phyloP scores from a whole-genome alignment of 176 grass and related monocot species.

The Rhynchospora pubera region DNA sequence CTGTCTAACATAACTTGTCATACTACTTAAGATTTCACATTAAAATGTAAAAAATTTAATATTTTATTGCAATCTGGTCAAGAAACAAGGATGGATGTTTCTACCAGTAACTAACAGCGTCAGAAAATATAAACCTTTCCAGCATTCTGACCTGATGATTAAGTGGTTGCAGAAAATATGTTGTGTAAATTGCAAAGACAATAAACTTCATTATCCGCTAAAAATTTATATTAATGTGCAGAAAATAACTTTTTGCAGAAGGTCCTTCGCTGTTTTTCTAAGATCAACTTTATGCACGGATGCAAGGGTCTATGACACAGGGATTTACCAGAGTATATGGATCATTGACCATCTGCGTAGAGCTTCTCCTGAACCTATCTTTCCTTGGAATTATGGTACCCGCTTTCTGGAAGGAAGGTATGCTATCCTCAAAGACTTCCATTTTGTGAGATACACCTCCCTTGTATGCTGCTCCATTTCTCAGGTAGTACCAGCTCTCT shows the following conservation, averaged over 20 bases:
- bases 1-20: background rate
- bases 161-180: background rate
- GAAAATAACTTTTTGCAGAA: background rate
- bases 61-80: background rate
- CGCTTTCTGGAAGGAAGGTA: slow-evolving; percentile 79
- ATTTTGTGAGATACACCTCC: slow-evolving; percentile 61
- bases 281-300: background rate
- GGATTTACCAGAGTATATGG: slow-evolving; percentile 85
- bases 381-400: slow-evolving; percentile 88
- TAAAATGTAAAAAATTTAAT: background rate
- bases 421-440: slow-evolving; percentile 73
- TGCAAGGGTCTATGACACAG: background rate
- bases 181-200: background rate
- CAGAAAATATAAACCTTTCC: background rate
- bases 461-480: slow-evolving; percentile 60
- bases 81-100: background rate
- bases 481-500: slow-evolving; percentile 60
- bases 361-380: slow-evolving; percentile 92
- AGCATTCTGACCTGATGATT: background rate
- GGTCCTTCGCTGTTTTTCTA: background rate
- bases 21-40: background rate
- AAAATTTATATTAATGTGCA: background rate
- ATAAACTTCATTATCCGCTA: background rate
- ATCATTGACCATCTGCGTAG: slow-evolving; percentile 93
- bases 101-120: background rate